A percentile compares a stretch with the other conserved stretches of the same genome.
phyloP scores from a whole-genome alignment of 2,329 filamentous ascomycete species.

The Coniochaeta sp. region DNA sequence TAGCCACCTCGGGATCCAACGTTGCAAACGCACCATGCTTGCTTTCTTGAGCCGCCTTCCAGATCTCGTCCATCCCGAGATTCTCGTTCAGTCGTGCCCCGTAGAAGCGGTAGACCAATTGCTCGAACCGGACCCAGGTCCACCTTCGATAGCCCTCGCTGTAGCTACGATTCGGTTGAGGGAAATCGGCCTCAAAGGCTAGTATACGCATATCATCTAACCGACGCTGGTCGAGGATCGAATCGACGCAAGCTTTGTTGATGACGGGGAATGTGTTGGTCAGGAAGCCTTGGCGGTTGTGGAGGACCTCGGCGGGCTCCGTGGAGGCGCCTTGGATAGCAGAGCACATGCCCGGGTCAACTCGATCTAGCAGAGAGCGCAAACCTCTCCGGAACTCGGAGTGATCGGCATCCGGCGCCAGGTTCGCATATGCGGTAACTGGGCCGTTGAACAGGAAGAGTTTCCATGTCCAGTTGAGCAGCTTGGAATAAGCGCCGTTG shows the following conservation, averaged over 20 bases:
- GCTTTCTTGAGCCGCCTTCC: neutral
- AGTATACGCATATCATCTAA: neutral
- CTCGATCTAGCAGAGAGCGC: neutral
- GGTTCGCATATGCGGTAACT: neutral
- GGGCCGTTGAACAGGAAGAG: neutral
- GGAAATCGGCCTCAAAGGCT: neutral
- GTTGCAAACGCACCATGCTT: neutral
- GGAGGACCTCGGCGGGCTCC: neutral
- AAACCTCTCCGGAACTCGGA: neutral
- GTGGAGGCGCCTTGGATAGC: neutral
- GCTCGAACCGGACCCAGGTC: neutral
- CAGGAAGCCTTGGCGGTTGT: neutral
- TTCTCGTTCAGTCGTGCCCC: neutral
- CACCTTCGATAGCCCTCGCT: neutral
- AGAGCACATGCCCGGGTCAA: neutral
- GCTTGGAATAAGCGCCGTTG: neutral
- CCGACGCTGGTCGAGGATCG: neutral
- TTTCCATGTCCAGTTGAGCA: neutral
- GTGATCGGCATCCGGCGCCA: neutral
- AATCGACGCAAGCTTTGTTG: neutral
- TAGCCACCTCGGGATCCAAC: neutral
- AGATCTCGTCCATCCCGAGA: neutral
- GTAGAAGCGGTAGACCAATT: neutral
- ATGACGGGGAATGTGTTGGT: neutral
- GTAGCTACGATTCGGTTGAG: neutral